Evolutionary conservation across 1,139 yeast species (phyloP), one percentile per base, ranked within the genome.

Genomic region (Protomyces pachydermus): DNA sequence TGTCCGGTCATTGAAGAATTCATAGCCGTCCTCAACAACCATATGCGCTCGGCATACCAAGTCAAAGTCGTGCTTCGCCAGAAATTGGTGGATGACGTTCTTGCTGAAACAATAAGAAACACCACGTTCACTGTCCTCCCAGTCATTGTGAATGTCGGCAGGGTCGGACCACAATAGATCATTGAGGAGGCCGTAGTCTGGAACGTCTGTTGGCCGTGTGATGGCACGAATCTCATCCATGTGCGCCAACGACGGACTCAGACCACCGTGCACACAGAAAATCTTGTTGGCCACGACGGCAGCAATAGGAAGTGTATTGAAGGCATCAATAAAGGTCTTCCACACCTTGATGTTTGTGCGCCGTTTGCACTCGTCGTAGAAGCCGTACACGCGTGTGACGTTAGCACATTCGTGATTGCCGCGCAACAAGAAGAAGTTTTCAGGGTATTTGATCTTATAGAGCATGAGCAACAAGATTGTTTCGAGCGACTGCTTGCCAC

Each of bases 11-110:
- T 91, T 91, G 78, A 93, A 93, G 74, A 93, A 93, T 77, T 93
- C 98, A 75, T 93, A 93, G 1, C 98, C 98, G 74, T 93, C 98
- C 74, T 93, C 98, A 32, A 93, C 98, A 69, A 93, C 98, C 98
- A 93, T 91, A 77, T 93, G 98, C 18, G 98, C 98, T 70, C 98
- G 83, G 74, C 97, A 93, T 52, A 93, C 97, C 69, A 93, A 81
- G 77, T 93, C 98, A 75, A 93, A 91, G 42, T 93, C 95, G 74
- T 91, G 93, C 71, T 88, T 86, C 67, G 86, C 82, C 65, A 93
- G 78, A 73, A 93, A 93, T 75, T 91, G 91, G 77, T 91, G 90
- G 69, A 93, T 91, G 37, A 97, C 97, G 54, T 89, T 90, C 75
- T 87, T 89, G 70, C 91, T 88, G 75, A 91, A 93, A 77, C 97